Base-by-base conservation (phyloP, 192 early-diverging fungal genomes). In the Backusella luteola region DNA sequence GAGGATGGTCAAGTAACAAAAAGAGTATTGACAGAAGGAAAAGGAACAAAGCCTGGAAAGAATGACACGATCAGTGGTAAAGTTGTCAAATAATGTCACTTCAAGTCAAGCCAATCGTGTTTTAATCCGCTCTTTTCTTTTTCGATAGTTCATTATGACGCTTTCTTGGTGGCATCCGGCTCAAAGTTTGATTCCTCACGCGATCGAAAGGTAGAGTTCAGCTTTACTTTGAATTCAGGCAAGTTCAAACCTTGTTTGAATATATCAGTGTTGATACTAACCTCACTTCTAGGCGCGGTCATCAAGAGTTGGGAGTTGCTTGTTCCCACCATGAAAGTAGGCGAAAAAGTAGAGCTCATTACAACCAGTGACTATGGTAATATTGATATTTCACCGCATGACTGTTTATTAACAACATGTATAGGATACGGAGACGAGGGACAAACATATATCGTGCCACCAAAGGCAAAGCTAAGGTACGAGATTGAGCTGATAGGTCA, bases 291-390 rank as follows among this genome's bases (percentile, higher is more conserved):
- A 85, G 84, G 77, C 41, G 79, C 83, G 44, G 82, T 85, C 1
- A 81, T 85, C 68, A 79, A 83, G 34, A 78, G 81, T 67, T 81
- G 79, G 77, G 84, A 85, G 14, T 35, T 81, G 26, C 78, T 73
- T 73, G 74, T 85, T 49, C 76, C 73, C 5, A 83, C 82, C 42
- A 85, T 85, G 84, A 77, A 79, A 69, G 79, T 85, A 41, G 84
- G 84, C 32, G 84, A 85, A 63, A 71, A 74, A 35, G 77, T 73
- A 23, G 84, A 85, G 36, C 69, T 81, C 11, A 76, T 81, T 14
- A 79, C 79, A 36, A 70, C 82, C 21, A 76, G 81, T 46, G 79
- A 81, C 35, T 85, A 83, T 38, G 84, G 84, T 85, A 79, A 34
- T 23, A 52, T 49, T 6, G 1, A 69, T 8, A 32, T 32, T 32